Conservation (phyloP, 768 basidiomycete species). For the Russula emetica region DNA sequence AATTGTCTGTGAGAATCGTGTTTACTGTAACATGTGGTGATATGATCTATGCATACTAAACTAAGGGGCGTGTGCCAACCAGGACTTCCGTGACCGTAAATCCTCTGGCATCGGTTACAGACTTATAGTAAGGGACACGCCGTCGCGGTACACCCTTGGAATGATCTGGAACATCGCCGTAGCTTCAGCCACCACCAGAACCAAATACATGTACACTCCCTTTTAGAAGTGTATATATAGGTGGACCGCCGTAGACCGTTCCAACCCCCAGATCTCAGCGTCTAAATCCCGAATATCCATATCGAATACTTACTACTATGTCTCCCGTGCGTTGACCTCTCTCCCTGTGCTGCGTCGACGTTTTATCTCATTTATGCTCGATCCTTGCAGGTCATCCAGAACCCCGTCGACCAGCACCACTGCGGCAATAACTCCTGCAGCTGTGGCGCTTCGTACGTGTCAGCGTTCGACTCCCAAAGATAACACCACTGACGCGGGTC, state of each 20-base stretch:
- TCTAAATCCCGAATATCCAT: background rate
- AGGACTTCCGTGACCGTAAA: too few relatives aligned
- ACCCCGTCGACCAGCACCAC: constrained; percentile 2
- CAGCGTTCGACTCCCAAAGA: too few relatives aligned
- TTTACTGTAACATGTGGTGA: too few relatives aligned
- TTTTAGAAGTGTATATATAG: background rate
- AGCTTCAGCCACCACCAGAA: background rate
- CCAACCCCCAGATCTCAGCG: background rate
- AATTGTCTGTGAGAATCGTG: too few relatives aligned
- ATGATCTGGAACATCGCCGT: background rate
- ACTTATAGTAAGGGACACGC: too few relatives aligned
- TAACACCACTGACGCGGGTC: background rate
- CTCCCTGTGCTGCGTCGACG: background rate
- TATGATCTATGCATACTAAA: too few relatives aligned
- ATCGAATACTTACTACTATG: background rate
- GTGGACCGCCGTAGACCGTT: rapidly evolving
- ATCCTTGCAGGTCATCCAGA: background rate
- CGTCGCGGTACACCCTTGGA: too few relatives aligned
- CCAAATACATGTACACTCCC: constrained; percentile 3
- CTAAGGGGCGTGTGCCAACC: too few relatives aligned
- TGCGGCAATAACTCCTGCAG: background rate
- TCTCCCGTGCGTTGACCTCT: background rate
- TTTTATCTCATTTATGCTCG: background rate
- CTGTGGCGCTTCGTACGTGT: constrained; percentile 3
- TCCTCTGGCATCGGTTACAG: too few relatives aligned